Evolutionary conservation across 352 stramenopile genomes (phyloP), one percentile per base, ranked within the genome.

Genomic region (Thraustochytrium sp.): DNA sequence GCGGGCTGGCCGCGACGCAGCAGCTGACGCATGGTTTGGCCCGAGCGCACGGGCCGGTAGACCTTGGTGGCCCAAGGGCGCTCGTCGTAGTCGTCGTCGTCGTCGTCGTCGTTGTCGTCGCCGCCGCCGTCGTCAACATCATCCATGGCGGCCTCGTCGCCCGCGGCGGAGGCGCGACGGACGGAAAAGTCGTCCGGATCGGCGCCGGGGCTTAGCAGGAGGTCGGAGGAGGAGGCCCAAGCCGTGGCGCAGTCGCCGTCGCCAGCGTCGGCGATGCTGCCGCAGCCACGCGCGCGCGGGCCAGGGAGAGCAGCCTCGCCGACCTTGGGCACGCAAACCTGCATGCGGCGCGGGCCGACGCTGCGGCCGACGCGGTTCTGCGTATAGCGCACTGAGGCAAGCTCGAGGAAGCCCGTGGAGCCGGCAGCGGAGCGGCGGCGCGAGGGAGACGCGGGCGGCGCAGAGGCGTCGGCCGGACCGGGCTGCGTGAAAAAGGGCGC

Each of bases 321-420:
- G 8, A 72, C 59, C 40, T 34, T 44, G 21, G 75, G 75, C 37
- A 84, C 44, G 42, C 34, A 83, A 29, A 83, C 61, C 16, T 80
- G 54, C 75, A 84, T 84, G 29, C 61, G 75, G 21, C 75, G 55
- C 42, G 75, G 75, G 21, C 75, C 75, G 2, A 75, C 55, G 36
- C 49, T 84, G 26, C 44, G 40, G 8, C 75, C 75, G 11, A 84
- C 38, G 1, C 75, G 63, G 61, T 84, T 84, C 34, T 84, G 75
- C 34, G 49, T 59, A 9, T 84, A 84, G 40, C 61, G 40, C 40
- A 84, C 75, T 9, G 36, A 75, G 38, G 64, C 75, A 34, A 84
- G 40, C 26, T 84, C 75, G 4, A 75, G 11, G 1, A 36, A 75
- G 38, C 62, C 62, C 5, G 4, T 18, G 16, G 23, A 11, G 26